Conservation (phyloP, 2,329 filamentous ascomycete genomes). For the Sporothrix globosa region DNA sequence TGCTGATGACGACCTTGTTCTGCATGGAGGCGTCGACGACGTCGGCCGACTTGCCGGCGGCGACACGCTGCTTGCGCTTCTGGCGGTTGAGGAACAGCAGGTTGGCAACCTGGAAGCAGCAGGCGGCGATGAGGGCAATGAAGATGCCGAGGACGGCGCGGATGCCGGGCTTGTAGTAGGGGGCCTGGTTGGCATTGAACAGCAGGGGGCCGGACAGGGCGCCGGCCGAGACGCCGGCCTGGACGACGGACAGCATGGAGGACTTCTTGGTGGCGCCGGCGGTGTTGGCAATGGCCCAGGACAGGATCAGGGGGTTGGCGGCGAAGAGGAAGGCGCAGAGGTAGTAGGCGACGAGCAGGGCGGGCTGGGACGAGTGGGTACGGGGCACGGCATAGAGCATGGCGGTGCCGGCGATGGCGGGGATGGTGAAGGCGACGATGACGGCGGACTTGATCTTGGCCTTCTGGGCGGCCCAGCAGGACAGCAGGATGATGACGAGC, state of each 20-base stretch:
- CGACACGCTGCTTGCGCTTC: constrained; percentile 58
- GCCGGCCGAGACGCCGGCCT: constrained; percentile 63
- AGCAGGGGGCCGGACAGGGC: constrained; percentile 70
- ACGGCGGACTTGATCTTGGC: constrained; percentile 61
- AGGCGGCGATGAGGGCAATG: constrained; percentile 55
- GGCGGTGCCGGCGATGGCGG: constrained; percentile 62
- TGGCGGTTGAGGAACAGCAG: constrained; percentile 60
- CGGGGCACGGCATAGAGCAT: constrained; percentile 60
- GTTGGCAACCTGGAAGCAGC: constrained; percentile 58
- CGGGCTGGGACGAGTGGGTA: constrained; percentile 46
- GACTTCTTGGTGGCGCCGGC: constrained; percentile 62
- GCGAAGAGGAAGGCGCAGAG: constrained; percentile 57
- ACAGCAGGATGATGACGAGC: constrained; percentile 60
- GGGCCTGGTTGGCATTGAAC: constrained; percentile 61
- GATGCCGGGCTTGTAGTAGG: constrained; percentile 61
- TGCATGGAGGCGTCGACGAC: constrained; percentile 66
- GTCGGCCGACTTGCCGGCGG: constrained; percentile 62
- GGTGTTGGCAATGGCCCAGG: constrained; percentile 71
- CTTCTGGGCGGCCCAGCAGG: constrained; percentile 61
- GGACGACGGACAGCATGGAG: constrained; percentile 65
- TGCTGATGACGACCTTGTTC: constrained; percentile 49
- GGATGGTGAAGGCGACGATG: constrained; percentile 57
- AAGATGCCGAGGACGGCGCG: constrained; percentile 59
- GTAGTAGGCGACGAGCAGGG: constrained; percentile 55
- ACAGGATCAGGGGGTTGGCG: constrained; percentile 66